These are phyloP conservation scores for Stachybotrys chartarum DNA, from an alignment of 2,329 filamentous ascomycete species.

Conservation along the genomic window DNA sequence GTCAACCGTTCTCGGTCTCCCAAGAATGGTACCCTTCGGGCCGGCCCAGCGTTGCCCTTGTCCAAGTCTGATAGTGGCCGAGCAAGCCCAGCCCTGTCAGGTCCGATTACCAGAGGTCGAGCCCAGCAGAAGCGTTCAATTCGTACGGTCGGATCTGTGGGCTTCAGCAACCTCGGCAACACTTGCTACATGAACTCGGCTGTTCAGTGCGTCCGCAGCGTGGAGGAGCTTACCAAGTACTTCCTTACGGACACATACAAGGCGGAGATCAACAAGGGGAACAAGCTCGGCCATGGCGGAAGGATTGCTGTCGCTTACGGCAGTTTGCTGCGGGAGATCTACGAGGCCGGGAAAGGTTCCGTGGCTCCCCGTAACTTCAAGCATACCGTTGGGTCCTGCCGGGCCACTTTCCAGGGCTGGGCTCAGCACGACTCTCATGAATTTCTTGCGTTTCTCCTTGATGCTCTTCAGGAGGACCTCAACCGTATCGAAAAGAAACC, in stretches of 20 bases:
- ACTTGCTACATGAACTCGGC: conserved; percentile 99
- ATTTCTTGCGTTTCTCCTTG: conserved; percentile 88
- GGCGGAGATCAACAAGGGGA: conserved; percentile 75
- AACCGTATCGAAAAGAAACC: conserved; percentile 94
- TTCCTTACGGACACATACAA: conserved; percentile 72
- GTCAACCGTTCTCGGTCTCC: conserved; percentile 23
- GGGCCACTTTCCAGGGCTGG: conserved; percentile 84
- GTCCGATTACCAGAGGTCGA: conserved; percentile 63
- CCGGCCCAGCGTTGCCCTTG: conserved; percentile 14
- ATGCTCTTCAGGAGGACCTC: conserved; percentile 90
- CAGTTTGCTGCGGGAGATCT: conserved; percentile 68
- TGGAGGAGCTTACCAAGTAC: conserved; percentile 89
- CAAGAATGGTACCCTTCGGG: conserved; percentile 27
- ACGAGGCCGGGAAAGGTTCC: conserved; percentile 60
- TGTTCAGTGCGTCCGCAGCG: conserved; percentile 86
- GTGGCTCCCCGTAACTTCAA: conserved; percentile 80
- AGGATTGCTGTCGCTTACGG: conserved; percentile 82
- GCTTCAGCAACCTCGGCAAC: conserved; percentile 85
- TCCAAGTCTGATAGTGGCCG: conserved; percentile 46
- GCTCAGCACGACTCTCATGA: conserved; percentile 97
- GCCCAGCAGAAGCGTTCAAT: conserved; percentile 62
- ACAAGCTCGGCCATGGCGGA: conserved; percentile 79
- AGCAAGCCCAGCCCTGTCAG: conserved; percentile 58
- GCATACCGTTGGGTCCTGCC: conserved; percentile 69
- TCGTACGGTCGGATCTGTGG: conserved; percentile 67